These are phyloP conservation scores for Sungouiozyma intestinalis DNA, from an alignment of 805 yeast species.

Conservation along the genomic window DNA sequence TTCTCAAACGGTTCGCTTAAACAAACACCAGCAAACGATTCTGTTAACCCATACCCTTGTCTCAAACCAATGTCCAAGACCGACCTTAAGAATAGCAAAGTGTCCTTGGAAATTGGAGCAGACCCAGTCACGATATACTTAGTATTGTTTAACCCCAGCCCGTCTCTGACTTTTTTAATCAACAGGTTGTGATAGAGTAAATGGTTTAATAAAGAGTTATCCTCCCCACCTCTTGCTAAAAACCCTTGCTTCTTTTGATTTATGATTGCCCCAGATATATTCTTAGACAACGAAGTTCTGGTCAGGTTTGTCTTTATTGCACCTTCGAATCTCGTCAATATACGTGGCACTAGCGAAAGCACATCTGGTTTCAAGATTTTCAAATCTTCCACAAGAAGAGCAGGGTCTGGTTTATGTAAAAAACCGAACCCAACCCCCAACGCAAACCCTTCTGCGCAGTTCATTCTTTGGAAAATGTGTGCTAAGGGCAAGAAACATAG, in stretches of 20 bases:
- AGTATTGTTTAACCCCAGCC: conserved; percentile 39
- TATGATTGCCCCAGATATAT: conserved; percentile 19
- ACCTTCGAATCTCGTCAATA: conserved; percentile 51
- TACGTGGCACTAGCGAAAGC: conserved; percentile 53
- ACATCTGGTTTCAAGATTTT: conserved; percentile 42
- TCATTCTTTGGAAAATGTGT: conserved; percentile 44
- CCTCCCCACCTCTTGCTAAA: conserved; percentile 27
- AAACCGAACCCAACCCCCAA: conserved; percentile 45
- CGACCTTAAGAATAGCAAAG: conserved; percentile 52
- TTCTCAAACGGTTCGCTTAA: conserved; percentile 37
- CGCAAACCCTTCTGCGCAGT: conserved; percentile 34
- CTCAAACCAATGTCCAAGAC: conserved; percentile 42
- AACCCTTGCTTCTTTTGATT: conserved; percentile 17
- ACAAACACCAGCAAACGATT: conserved; percentile 55
- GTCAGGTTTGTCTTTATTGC: conserved; percentile 38
- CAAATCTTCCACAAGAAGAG: conserved; percentile 49
- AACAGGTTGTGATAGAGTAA: conserved; percentile 27
- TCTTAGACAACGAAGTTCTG: conserved; percentile 14
- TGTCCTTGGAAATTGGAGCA: conserved; percentile 59
- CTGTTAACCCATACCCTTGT: conserved; percentile 75
- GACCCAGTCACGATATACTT: conserved; percentile 43
- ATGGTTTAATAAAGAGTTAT: conserved; percentile 31
- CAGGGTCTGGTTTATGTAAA: conserved; percentile 42
- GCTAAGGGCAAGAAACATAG: conserved; percentile 47
- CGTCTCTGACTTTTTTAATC: conserved; percentile 34